These are phyloP conservation scores for Wickerhamiella cacticola DNA, from an alignment of 805 yeast genomes.

Conservation along the genomic window DNA sequence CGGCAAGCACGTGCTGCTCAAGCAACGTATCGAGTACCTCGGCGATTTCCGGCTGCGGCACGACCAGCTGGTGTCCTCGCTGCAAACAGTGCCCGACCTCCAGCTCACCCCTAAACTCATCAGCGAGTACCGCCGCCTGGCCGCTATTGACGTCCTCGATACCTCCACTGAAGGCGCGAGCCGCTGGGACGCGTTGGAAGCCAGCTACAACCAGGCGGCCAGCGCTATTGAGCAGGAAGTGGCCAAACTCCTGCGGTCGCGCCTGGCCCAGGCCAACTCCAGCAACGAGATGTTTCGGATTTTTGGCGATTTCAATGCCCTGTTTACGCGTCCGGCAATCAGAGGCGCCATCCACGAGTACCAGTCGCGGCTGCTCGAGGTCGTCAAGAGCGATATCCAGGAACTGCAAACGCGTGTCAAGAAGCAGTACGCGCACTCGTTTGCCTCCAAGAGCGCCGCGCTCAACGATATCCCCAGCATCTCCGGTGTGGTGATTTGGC, in stretches of 20 bases:
- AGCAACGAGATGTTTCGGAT: conserved; percentile 37
- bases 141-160: conserved; percentile 32
- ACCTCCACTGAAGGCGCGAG: conserved; percentile 28
- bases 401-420: conserved; percentile 34
- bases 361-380: conserved; percentile 39
- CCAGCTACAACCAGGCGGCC: conserved; percentile 34
- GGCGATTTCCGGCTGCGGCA: conserved; percentile 42
- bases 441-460: conserved; percentile 29
- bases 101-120: conserved; percentile 29
- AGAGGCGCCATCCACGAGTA: conserved; percentile 49
- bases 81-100: conserved; percentile 7
- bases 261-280: conserved; percentile 32
- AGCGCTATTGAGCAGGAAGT: conserved; percentile 37
- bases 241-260: conserved; percentile 31
- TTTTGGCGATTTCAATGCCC: conserved; percentile 38
- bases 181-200: conserved; percentile 35
- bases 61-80: conserved; percentile 32
- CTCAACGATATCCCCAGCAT: conserved; percentile 38
- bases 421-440: conserved; percentile 27
- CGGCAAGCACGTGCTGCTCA: conserved; percentile 33
- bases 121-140: conserved; percentile 34
- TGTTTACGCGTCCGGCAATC: conserved; percentile 43
- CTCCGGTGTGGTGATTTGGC: conserved; percentile 41
- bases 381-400: conserved; percentile 38
- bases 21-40: conserved; percentile 36